Evolutionary conservation across 306 rosid genomes (phyloP).

Genomic region (Prunus campanulata): DNA sequence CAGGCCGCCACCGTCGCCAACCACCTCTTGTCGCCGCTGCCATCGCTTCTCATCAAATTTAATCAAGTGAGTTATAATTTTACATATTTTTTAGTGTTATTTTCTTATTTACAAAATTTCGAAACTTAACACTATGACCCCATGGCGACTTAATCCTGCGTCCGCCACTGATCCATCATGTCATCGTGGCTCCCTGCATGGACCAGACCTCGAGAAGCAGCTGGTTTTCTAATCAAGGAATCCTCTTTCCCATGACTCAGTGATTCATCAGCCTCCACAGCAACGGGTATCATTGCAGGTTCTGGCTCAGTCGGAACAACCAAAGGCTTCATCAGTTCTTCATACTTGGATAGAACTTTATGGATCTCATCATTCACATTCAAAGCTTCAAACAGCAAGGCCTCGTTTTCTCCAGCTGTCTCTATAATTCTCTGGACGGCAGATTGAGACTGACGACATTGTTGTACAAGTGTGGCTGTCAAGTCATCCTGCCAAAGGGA

Average conservation of each 20-base stretch:
- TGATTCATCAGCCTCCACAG: constrained; percentile 92
- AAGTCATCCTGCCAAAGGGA: constrained; percentile 71
- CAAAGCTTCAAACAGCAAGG: constrained; percentile 92
- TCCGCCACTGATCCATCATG: constrained; percentile 98
- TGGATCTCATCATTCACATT: constrained; percentile 91
- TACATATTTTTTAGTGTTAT: no score
- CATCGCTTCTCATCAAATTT: no score
- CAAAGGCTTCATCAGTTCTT: constrained; percentile 62
- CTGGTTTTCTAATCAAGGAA: constrained; percentile 69
- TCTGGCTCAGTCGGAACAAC: constrained; percentile 53
- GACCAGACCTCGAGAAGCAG: constrained; percentile 51
- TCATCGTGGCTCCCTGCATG: constrained; percentile 78
- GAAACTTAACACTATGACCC: no score
- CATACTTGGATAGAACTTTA: constrained; percentile 75
- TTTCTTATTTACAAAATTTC: no score
- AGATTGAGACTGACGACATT: constrained; percentile 69
- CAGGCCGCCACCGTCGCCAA: no score
- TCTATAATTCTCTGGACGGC: constrained; percentile 74
- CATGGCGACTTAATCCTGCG: no score
- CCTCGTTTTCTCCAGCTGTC: constrained; percentile 86
- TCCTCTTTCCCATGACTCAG: constrained; percentile 63
- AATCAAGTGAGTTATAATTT: no score
- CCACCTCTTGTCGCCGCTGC: no score
- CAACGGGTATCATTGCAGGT: constrained; percentile 98
- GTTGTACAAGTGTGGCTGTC: constrained; percentile 84